Base-by-base conservation (phyloP, 202 grass and related monocot species). In the Musa balbisiana region DNA sequence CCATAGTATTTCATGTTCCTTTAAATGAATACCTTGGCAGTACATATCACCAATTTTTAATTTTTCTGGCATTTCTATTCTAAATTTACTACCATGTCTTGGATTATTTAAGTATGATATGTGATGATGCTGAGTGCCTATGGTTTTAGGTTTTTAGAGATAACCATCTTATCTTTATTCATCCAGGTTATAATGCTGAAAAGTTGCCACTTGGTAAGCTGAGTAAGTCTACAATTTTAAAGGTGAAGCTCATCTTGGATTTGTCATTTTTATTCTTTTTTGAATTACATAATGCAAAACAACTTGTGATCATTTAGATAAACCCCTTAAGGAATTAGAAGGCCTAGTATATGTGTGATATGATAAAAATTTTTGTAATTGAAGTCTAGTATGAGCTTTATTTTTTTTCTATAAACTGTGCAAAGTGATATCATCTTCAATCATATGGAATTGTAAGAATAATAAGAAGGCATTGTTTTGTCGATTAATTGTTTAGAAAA, bases 181-280 rank as follows among this genome's bases (percentile, higher is more conserved):
- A 78, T 80, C 22, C 82, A 98, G 94, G 94, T 63, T 98, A 93
- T 73, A 93, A 98, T 83, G 91, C 94, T 75, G 94, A 98, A 69
- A 98, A 93, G 84, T 82, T 98, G 76, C 94, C 94, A 72, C 88
- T 98, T 77, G 94, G 91, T 76, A 98, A 91, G 83, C 83, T 98
- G 80, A 93, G 94, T 72, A 91, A 93, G 86, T 85, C 94, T 74
- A 98, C 88, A 81, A 91, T 98, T 83, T 80, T 93, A 71, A 91
- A 98, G 91, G 91, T 98, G 6, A 82, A 88, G 15, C 29, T 78
- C 62, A 82, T 54, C 25, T 17, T 67, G 54, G 67, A 67, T 11
- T 19, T 5, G 13, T 76, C 83, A 65, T 67, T 76, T 67, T 1
- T 62, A 14, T 6, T 49, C 20, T 60, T 52, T 68, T 84, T 60